Evolutionary conservation across 2,329 filamentous ascomycete species (phyloP).

Genomic region (Myriosclerotinia duriaeana): DNA sequence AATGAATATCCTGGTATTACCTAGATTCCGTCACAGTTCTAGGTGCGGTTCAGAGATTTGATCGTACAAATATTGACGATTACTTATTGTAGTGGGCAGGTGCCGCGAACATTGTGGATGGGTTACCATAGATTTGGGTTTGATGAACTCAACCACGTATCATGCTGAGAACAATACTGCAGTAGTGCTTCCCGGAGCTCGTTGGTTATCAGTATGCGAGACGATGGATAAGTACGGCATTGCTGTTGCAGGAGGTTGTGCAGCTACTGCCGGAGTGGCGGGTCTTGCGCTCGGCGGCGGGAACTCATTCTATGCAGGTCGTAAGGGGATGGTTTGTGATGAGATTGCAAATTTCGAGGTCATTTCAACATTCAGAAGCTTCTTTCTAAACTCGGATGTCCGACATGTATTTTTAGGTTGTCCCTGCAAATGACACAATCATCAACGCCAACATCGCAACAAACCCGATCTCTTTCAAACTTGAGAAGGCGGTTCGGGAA

Average conservation of each 20-base stretch:
- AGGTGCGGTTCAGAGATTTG: neutral
- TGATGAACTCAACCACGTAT: conserved; percentile 35
- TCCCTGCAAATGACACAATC: conserved; percentile 52
- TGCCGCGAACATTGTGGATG: conserved; percentile 51
- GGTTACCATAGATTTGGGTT: conserved; percentile 51
- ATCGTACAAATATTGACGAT: neutral
- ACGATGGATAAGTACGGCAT: neutral
- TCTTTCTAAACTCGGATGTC: neutral
- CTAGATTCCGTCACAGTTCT: neutral
- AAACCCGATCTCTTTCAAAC: conserved; percentile 54
- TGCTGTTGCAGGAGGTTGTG: conserved; percentile 28
- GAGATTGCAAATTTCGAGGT: conserved; percentile 28
- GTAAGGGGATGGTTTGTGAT: conserved; percentile 28
- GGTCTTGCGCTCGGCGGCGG: conserved; percentile 32
- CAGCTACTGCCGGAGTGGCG: conserved; percentile 28
- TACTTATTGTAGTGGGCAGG: conserved; percentile 40
- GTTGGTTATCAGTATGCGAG: conserved; percentile 37
- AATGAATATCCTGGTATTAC: neutral
- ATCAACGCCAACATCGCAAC: conserved; percentile 43
- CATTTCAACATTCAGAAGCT: neutral
- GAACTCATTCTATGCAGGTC: conserved; percentile 31
- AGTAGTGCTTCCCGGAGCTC: conserved; percentile 42
- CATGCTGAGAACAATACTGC: conserved; percentile 38
- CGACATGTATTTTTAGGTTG: conserved; percentile 26
- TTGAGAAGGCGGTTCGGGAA: conserved; percentile 50